These are phyloP conservation scores for Berkeleyomyces rouxiae DNA, from an alignment of 2,329 filamentous ascomycete species.

Conservation along the genomic window DNA sequence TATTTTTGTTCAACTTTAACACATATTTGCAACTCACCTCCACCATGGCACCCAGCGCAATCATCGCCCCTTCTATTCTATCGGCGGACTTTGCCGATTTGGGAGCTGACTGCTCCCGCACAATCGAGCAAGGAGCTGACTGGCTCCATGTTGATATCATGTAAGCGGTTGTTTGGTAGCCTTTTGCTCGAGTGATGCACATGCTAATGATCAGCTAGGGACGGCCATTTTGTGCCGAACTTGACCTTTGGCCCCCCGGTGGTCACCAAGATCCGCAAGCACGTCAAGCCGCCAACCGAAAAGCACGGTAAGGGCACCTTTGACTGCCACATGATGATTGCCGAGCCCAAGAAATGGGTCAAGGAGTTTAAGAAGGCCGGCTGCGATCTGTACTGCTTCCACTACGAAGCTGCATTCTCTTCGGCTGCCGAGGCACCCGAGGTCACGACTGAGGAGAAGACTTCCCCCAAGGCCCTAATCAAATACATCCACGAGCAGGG, in stretches of 20 bases:
- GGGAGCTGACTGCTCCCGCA: slow-evolving; percentile 69
- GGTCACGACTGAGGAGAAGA: slow-evolving; percentile 49
- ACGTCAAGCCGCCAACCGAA: slow-evolving; percentile 59
- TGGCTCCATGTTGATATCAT: slow-evolving; percentile 93
- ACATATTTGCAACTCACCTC: not conserved
- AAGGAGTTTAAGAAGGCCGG: slow-evolving; percentile 86
- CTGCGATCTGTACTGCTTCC: slow-evolving; percentile 98
- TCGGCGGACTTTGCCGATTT: slow-evolving; percentile 89
- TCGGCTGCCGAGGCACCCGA: slow-evolving; percentile 70
- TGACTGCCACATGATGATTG: slow-evolving; percentile 99
- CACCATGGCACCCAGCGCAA: slow-evolving; percentile 75
- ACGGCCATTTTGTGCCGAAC: slow-evolving; percentile 97
- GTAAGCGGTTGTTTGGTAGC: slow-evolving; percentile 23
- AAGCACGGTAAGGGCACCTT: slow-evolving; percentile 75
- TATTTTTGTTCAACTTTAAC: not conserved
- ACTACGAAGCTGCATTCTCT: slow-evolving; percentile 91
- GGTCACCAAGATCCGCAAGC: slow-evolving; percentile 78
- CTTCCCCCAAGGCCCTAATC: slow-evolving; percentile 70
- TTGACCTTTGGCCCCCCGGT: slow-evolving; percentile 93
- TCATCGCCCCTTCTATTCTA: slow-evolving; percentile 96
- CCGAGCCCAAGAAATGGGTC: slow-evolving; percentile 98
- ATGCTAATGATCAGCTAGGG: slow-evolving; percentile 37
- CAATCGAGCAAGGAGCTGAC: slow-evolving; percentile 74
- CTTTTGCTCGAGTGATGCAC: slow-evolving; percentile 1
- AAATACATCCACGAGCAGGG: slow-evolving; percentile 78